These are phyloP conservation scores for Agrocybe chaxingu DNA, from an alignment of 768 basidiomycete genomes.

Conservation along the genomic window DNA sequence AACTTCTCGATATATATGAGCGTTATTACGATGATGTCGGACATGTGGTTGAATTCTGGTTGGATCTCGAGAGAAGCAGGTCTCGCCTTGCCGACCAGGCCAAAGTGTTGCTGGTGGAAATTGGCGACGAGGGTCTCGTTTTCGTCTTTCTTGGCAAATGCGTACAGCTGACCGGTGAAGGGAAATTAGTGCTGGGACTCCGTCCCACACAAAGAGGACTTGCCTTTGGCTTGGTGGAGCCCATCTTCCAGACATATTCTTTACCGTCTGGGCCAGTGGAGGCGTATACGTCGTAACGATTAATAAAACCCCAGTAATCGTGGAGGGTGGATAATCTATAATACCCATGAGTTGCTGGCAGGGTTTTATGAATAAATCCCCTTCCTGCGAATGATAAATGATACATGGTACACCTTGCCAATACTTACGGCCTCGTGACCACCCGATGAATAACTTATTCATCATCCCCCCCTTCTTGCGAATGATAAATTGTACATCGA, in stretches of 20 bases:
- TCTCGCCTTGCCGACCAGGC: neutral
- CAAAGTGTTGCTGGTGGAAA: conserved; percentile 1
- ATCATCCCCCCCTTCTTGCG: no score
- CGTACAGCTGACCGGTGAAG: neutral
- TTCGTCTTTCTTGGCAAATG: neutral
- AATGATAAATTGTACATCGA: no score
- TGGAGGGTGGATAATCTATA: no score
- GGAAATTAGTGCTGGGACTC: neutral
- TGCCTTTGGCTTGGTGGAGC: conserved; percentile 1
- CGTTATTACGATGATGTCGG: conserved; percentile 15
- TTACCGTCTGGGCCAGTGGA: conserved; percentile 25
- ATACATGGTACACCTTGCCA: no score
- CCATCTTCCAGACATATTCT: conserved; percentile 10
- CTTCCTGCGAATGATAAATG: no score
- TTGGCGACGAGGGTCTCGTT: conserved; percentile 2
- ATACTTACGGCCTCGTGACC: no score
- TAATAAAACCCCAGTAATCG: no score
- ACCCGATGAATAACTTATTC: no score
- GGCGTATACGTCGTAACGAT: no score
- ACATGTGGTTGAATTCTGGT: conserved; percentile 6
- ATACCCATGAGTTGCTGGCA: no score
- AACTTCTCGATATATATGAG: conserved; percentile 13
- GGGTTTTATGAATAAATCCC: no score
- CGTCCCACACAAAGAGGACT: neutral
- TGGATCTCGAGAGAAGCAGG: conserved; percentile 15